phyloP scores from a whole-genome alignment of 139 green algal species.

The Tetradesmus lagerheimii region DNA sequence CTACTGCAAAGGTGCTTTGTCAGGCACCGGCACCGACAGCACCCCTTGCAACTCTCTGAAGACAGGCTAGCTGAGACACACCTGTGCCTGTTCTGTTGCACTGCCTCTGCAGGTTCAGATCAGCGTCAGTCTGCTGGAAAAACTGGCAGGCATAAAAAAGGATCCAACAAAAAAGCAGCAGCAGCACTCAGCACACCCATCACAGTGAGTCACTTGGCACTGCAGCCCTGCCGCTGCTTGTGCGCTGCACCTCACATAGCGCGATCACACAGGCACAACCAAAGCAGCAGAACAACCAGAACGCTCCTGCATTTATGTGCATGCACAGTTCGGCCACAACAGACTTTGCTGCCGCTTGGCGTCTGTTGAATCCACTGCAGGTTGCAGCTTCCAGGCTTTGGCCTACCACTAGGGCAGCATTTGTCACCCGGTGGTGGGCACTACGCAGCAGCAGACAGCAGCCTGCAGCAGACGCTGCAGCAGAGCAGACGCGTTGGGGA shows the following conservation, averaged over 20 bases:
- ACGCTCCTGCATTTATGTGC: background rate
- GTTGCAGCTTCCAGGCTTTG: constrained; percentile 16
- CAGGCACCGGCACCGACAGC: no score
- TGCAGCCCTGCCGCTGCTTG: background rate
- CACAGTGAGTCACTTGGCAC: background rate
- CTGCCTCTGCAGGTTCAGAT: constrained; percentile 39
- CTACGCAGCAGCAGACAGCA: background rate
- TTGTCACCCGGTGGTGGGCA: background rate
- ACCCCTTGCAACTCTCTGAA: background rate
- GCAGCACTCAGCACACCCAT: background rate
- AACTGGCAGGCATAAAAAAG: constrained; percentile 42
- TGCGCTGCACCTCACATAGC: background rate
- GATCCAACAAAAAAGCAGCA: constrained; percentile 32
- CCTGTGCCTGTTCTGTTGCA: background rate
- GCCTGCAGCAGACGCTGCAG: constrained; percentile 44
- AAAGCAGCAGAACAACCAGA: background rate
- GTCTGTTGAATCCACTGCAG: background rate
- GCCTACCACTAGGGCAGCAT: background rate
- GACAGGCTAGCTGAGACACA: background rate
- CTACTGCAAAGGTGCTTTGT: constrained; percentile 17
- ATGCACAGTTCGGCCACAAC: background rate
- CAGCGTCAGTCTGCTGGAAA: constrained; percentile 39
- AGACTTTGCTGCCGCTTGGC: background rate
- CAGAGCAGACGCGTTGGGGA: constrained; percentile 53
- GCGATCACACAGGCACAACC: background rate